Evolutionary conservation across 2,329 filamentous ascomycete species (phyloP), one percentile per base, ranked within the genome.

Genomic region (Aspergillus fischeri): DNA sequence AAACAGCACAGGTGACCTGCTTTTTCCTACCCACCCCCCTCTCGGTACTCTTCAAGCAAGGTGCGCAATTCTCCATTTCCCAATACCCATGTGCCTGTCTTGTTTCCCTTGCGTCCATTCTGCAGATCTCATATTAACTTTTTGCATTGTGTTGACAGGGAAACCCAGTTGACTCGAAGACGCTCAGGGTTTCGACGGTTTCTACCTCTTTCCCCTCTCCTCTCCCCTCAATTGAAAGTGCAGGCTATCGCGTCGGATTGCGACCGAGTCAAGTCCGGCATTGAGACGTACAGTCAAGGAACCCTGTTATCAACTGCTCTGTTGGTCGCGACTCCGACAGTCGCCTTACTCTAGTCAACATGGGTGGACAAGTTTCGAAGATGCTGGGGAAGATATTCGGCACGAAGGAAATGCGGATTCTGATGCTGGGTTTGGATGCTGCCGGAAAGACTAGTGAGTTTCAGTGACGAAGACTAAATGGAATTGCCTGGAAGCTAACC

Each of bases 381-480:
- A 88, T 97, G 80, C 92, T 97, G 88, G 90, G 91, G 79, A 96
- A 95, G 87, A 91, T 97, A 82, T 97, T 96, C 82, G 93, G 93
- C 79, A 96, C 93, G 67, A 96, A 96, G 83, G 93, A 97, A 81
- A 97, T 97, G 92, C 90, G 93, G 72, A 88, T 99, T 75, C 82
- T 97, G 74, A 99, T 99, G 94, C 84, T 99, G 68, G 94, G 94
- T 69, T 86, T 97, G 69, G 94, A 99, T 79, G 94, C 94, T 65
- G 94, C 94, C 66, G 94, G 94, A 82, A 99, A 99, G 84, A 99
- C 94, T 50, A 97, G 80, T 82, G 70, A 67, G 78, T 65, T 47
- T 41, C 25, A 27, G 24, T 42, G 2, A 3, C 32, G 27, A n/a
- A 47, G 20, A 29, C 10, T 14, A 47, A 42, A 2, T 29, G 56